Percentiles rank a stretch among this genome's conserved stretches.
phyloP scores from a whole-genome alignment of 495 filamentous ascomycete species.

The Lepraria neglecta region DNA sequence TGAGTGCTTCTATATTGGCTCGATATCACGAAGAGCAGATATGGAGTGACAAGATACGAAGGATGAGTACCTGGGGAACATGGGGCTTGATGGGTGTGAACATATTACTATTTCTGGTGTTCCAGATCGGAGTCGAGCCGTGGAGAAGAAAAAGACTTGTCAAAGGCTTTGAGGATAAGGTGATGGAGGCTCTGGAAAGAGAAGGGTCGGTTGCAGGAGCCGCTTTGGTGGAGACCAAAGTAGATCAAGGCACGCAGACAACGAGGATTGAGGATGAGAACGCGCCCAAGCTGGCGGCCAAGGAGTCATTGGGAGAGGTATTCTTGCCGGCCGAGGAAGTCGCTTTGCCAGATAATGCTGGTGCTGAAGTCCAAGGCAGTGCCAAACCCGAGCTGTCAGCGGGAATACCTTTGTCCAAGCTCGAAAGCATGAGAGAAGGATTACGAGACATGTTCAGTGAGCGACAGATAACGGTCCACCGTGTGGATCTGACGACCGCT shows the following conservation, averaged over 20 bases:
- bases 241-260: constrained; percentile 23
- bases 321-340: constrained; percentile 12
- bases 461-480: constrained; percentile 56
- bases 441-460: constrained; percentile 60
- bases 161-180: constrained; percentile 68
- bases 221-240: constrained; percentile 27
- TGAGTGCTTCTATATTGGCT: constrained; percentile 73
- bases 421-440: constrained; percentile 46
- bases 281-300: constrained; percentile 24
- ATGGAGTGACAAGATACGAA: constrained; percentile 93
- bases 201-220: constrained; percentile 43
- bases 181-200: constrained; percentile 73
- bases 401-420: constrained; percentile 24
- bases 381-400: constrained; percentile 17
- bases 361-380: constrained; percentile 10
- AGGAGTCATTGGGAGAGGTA: constrained; percentile 12
- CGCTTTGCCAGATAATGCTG: neutral
- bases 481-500: constrained; percentile 66
- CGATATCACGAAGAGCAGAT: constrained; percentile 99
- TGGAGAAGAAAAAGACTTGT: constrained; percentile 79
- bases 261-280: constrained; percentile 28
- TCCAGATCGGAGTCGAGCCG: constrained; percentile 91
- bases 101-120: constrained; percentile 76
- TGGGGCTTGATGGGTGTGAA: constrained; percentile 98
- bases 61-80: constrained; percentile 96